These are phyloP conservation scores for Blastobotrys malaysiensis DNA, from an alignment of 1,139 yeast genomes.

Conservation along the genomic window DNA sequence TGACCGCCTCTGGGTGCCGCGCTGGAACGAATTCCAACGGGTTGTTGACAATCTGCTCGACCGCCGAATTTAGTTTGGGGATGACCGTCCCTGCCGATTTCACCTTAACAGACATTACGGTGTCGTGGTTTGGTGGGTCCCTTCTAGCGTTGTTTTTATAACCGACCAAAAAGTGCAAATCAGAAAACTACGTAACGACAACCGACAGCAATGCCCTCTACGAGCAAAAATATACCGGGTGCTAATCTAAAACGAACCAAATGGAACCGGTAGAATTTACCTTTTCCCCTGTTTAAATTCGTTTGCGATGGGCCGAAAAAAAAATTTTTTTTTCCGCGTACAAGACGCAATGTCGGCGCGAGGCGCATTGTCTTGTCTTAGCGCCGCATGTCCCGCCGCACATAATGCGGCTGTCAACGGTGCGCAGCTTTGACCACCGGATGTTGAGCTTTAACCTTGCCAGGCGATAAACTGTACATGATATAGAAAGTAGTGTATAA, in stretches of 20 bases:
- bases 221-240: neutral
- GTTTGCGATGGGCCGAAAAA: neutral
- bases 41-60: slow-evolving; percentile 34
- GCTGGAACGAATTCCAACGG: slow-evolving; percentile 60
- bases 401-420: neutral
- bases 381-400: neutral
- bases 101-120: neutral
- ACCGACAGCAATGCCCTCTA: neutral
- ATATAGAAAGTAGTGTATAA: too few relatives aligned
- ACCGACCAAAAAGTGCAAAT: neutral
- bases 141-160: neutral
- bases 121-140: neutral
- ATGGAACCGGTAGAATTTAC: neutral
- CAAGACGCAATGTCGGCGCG: neutral
- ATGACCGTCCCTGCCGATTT: neutral
- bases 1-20: slow-evolving; percentile 37
- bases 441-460: neutral
- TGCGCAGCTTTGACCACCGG: too few relatives aligned
- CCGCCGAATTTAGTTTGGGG: slow-evolving; percentile 3
- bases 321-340: neutral
- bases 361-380: neutral
- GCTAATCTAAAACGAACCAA: neutral
- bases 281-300: neutral
- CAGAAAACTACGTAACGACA: neutral
- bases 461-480: too few relatives aligned